Conservation (phyloP, 805 yeast genomes). For the Cyberlindnera mrakii region DNA sequence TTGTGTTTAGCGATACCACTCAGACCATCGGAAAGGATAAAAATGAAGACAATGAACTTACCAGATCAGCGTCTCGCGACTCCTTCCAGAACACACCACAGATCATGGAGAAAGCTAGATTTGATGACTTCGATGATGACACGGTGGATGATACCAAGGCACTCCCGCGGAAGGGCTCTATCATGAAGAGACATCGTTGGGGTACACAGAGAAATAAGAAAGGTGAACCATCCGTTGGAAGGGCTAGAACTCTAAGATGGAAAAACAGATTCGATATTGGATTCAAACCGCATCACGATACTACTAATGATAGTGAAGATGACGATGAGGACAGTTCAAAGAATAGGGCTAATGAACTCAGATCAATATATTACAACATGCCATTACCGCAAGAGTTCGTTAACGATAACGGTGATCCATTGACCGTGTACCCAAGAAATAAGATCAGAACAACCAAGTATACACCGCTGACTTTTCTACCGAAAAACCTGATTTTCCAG, state of each 20-base stretch:
- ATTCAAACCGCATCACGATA: constrained; percentile 29
- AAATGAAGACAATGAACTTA: constrained; percentile 8
- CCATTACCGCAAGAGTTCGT: constrained; percentile 51
- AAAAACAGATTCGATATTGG: constrained; percentile 21
- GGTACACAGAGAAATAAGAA: constrained; percentile 78
- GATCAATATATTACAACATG: constrained; percentile 55
- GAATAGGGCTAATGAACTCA: constrained; percentile 33
- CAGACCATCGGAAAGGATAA: constrained; percentile 13
- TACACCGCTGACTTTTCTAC: constrained; percentile 83
- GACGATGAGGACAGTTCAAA: constrained; percentile 26
- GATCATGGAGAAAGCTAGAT: constrained; percentile 18
- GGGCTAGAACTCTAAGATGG: constrained; percentile 58
- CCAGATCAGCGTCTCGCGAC: constrained; percentile 14
- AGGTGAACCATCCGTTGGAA: constrained; percentile 56
- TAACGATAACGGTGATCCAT: constrained; percentile 58
- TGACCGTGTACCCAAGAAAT: constrained; percentile 67
- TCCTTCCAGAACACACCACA: constrained; percentile 23
- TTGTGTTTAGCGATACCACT: constrained; percentile 17
- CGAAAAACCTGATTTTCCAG: constrained; percentile 76
- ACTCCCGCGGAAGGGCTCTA: constrained; percentile 34
- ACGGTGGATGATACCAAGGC: not conserved
- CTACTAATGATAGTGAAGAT: constrained; percentile 17
- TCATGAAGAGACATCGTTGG: constrained; percentile 79
- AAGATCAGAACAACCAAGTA: constrained; percentile 94
- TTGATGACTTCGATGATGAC: constrained; percentile 13